Conservation (phyloP, 495 filamentous ascomycete species). For the Aspergillus nidulans region DNA sequence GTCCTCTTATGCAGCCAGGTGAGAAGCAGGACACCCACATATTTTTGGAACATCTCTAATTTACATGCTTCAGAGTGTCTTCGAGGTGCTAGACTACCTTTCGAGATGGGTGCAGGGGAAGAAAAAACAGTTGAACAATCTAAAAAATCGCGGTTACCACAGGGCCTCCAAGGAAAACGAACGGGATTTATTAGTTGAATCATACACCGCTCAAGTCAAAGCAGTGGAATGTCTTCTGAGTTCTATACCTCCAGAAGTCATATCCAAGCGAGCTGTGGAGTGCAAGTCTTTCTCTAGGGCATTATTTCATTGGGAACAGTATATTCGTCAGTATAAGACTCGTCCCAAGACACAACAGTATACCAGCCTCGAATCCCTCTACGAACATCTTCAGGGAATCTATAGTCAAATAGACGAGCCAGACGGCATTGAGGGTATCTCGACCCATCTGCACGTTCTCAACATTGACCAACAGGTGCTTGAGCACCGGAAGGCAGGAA, state of each 20-base stretch:
- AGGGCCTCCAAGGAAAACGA: conserved; percentile 34
- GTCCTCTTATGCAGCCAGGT: conserved; percentile 81
- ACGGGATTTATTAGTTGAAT: conserved; percentile 35
- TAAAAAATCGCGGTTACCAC: conserved; percentile 31
- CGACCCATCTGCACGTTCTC: conserved; percentile 71
- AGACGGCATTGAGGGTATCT: conserved; percentile 93
- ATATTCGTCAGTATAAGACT: conserved; percentile 61
- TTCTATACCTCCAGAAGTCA: conserved; percentile 75
- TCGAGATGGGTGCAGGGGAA: conserved; percentile 83
- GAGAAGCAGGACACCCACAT: conserved; percentile 18
- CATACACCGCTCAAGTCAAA: conserved; percentile 49
- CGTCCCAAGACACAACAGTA: conserved; percentile 30
- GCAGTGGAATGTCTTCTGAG: conserved; percentile 60
- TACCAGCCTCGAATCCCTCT: conserved; percentile 52
- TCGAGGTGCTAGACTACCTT: conserved; percentile 85
- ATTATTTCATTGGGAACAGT: conserved; percentile 89
- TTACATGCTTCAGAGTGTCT: conserved; percentile 61
- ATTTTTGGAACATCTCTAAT: not conserved
- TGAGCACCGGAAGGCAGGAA: conserved; percentile 86
- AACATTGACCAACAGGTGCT: conserved; percentile 88
- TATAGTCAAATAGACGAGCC: conserved; percentile 97
- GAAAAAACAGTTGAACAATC: conserved; percentile 53
- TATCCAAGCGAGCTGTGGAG: conserved; percentile 80
- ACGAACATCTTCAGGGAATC: conserved; percentile 80
- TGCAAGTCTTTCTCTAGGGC: conserved; percentile 91